Evolutionary conservation across 495 filamentous ascomycete species (phyloP), one percentile per base, ranked within the genome.

Genomic region (Rhypophila decipiens): DNA sequence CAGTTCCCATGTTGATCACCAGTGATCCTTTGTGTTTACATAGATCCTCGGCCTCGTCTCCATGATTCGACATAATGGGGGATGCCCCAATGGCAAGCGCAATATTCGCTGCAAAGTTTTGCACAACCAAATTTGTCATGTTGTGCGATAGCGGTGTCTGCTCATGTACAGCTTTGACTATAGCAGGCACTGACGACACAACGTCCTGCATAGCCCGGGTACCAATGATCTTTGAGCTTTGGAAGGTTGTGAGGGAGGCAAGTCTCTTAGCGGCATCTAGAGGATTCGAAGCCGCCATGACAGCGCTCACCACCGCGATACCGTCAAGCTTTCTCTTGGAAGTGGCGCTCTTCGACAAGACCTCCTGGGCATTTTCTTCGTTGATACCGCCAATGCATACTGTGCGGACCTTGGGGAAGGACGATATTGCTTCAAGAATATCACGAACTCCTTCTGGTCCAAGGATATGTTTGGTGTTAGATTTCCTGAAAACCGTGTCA

Each of bases 1-100:
- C 76, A 2, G 88, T 95, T 18, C 93, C 93, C 88, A 96, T 96
- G 64, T 98, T 98, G 56, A 98, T 81, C 12, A 98, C 84, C 10
- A 96, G 70, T 2, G 86, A 75, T 5, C 74, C 76, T 1, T 73
- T 75, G 5, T 90, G 71, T 21, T 71, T 71, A 24, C 79, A 79
- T 33, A 98, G 70, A 60, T 96, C 90, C 5, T 65, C 63, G 3
- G 90, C 88, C 74, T 98, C 93, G 47, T 84, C 78, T 11, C 82
- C 85, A 56, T 90, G 84, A 51, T 84, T 88, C 2, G 89, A 80
- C 93, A 98, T 98, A 53, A 98, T 96, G 7, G 93, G 93, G 13
- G 83, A 89, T 24, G 87, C 86, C 18, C 93, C 91, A 50, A 93
- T 77, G 24, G 86, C 77, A 20, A 96, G 73, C 24, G 86, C 85